Evolutionary conservation across 2,329 filamentous ascomycete species (phyloP).

Genomic region (Fusarium kyushuense): DNA sequence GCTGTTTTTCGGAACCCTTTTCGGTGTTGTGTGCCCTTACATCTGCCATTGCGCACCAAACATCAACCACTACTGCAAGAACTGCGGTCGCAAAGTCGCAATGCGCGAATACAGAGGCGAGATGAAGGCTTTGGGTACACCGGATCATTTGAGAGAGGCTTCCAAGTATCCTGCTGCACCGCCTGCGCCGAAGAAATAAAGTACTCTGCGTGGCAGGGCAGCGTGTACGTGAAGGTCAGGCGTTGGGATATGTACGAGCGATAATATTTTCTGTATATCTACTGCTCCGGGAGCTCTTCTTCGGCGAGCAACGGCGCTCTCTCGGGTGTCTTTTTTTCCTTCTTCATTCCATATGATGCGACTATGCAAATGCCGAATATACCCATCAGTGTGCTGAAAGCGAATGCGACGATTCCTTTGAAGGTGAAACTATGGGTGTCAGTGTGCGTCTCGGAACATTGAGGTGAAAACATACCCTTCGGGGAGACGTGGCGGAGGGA

Average conservation of each 20-base stretch:
- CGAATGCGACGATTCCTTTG: slow-evolving; percentile 78
- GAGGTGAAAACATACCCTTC: slow-evolving; percentile 62
- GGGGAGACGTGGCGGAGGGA: slow-evolving; percentile 67
- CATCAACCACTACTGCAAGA: slow-evolving; percentile 44
- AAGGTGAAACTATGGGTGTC: slow-evolving; percentile 67
- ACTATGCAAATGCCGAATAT: slow-evolving; percentile 76
- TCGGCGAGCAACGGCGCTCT: slow-evolving; percentile 42
- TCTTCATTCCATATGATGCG: slow-evolving; percentile 69
- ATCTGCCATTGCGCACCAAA: slow-evolving; percentile 39
- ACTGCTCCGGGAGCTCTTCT: slow-evolving; percentile 3
- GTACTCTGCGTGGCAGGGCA: not conserved
- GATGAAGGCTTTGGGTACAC: slow-evolving; percentile 44
- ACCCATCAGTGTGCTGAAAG: slow-evolving; percentile 77
- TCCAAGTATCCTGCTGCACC: slow-evolving; percentile 41
- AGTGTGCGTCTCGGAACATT: not conserved
- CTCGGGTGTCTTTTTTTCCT: slow-evolving; percentile 36
- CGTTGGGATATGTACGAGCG: slow-evolving; percentile 6
- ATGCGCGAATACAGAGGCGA: slow-evolving; percentile 20
- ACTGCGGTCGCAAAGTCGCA: slow-evolving; percentile 47
- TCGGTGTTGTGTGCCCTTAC: slow-evolving; percentile 44
- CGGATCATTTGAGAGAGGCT: slow-evolving; percentile 44
- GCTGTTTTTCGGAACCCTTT: slow-evolving; percentile 45
- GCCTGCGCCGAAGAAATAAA: slow-evolving; percentile 15
- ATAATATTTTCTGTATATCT: slow-evolving; percentile 19
- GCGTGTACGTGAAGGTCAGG: not conserved